A percentile compares a stretch with the other conserved stretches of the same genome.
Conservation (phyloP, 345 rosid species). For the Gossypium sturtianum region DNA sequence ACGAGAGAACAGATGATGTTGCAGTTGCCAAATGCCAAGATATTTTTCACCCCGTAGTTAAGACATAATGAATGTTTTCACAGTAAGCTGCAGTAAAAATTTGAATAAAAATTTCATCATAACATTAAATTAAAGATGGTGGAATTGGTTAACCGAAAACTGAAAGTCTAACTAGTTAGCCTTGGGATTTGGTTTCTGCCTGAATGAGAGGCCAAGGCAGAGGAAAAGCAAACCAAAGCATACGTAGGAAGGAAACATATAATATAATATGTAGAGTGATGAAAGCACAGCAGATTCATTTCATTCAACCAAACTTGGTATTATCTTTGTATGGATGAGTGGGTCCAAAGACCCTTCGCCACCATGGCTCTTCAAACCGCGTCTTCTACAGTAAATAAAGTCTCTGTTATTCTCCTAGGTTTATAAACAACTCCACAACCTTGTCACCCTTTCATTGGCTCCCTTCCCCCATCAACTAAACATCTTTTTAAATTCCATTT, state of each 20-base stretch:
- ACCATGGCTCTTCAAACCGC: slow-evolving; percentile 19
- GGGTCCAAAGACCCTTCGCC: slow-evolving; percentile 6
- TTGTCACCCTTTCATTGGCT: slow-evolving; percentile 11
- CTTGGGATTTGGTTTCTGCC: no score
- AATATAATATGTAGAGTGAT: neutral
- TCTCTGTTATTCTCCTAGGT: neutral
- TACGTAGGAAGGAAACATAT: neutral
- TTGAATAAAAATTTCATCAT: no score
- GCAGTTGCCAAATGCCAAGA: neutral
- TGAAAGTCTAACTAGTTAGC: no score
- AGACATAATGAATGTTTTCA: no score
- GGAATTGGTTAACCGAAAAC: no score
- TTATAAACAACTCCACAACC: neutral
- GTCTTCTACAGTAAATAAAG: slow-evolving; percentile 9
- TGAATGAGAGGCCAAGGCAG: neutral
- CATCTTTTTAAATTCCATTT: neutral
- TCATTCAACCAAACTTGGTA: neutral
- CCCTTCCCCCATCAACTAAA: neutral
- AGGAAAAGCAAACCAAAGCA: neutral
- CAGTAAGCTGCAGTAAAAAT: no score
- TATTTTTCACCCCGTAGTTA: no score
- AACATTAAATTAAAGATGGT: no score
- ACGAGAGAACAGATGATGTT: neutral
- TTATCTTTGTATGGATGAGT: slow-evolving; percentile 1
- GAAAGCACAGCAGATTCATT: neutral